These are phyloP conservation scores for Scytalidium sp. DNA, from an alignment of 2,329 filamentous ascomycete species.

Conservation along the genomic window DNA sequence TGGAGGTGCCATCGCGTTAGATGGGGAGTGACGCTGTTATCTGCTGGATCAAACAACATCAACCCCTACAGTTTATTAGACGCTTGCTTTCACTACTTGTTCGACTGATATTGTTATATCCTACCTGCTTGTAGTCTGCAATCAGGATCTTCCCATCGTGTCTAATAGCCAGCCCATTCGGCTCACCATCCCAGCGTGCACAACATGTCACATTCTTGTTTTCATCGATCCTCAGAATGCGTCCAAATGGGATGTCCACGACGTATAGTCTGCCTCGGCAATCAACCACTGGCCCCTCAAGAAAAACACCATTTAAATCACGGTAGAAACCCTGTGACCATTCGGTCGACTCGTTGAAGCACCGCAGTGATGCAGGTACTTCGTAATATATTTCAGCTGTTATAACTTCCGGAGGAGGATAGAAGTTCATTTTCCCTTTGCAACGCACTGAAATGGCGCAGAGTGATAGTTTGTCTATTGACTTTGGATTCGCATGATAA, in stretches of 20 bases:
- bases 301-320: constrained; percentile 35
- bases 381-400: constrained; percentile 32
- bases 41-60: constrained; percentile 30
- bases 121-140: constrained; percentile 40
- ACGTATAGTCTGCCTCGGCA: constrained; percentile 32
- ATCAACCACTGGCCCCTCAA: constrained; percentile 35
- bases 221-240: constrained; percentile 32
- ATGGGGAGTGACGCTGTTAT: constrained; percentile 24
- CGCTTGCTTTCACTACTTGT: not conserved
- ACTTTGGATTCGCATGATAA: too few relatives aligned
- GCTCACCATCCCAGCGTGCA: constrained; percentile 37
- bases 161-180: constrained; percentile 35
- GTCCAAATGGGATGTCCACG: constrained; percentile 37
- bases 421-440: constrained; percentile 41
- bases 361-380: constrained; percentile 33
- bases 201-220: constrained; percentile 27
- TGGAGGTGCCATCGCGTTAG: constrained; percentile 36
- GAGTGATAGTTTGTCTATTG: too few relatives aligned
- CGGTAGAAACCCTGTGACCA: constrained; percentile 35
- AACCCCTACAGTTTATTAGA: constrained; percentile 30
- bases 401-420: constrained; percentile 28
- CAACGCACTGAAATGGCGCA: too few relatives aligned
- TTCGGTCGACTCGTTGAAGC: constrained; percentile 30
- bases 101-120: too few relatives aligned
- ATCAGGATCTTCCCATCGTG: constrained; percentile 32